Evolutionary conservation across 345 rosid species (phyloP), one percentile per base, ranked within the genome.

Genomic region (Rhodomyrtus tomentosa): DNA sequence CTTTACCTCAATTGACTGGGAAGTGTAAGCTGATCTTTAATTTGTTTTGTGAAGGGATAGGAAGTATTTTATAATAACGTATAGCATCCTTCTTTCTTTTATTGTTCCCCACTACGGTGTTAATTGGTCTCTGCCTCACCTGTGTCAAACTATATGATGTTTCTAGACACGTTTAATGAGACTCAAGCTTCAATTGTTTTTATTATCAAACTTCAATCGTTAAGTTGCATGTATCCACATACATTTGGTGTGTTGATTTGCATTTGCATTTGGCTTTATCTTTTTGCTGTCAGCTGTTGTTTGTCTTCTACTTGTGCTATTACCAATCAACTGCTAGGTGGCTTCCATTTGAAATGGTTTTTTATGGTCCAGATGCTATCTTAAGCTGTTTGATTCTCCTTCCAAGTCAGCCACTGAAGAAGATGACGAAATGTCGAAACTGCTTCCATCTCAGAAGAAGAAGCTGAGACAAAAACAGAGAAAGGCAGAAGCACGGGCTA

Each of bases 401-500:
- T 55, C 90, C 6, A 98, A 92, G 91, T 91, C 96, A 59, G 88
- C 90, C 13, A 80, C 94, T 59, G 93, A 92, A 88, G 99, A 94
- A 88, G 99, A 94, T 85, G 91, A 95, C 74, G 93, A 87, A 86
- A 90, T 91, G 90, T 92, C 96, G 50, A 95, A 98, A 91, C 85
- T 96, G 90, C 93, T 90, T 84, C 96, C 98, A 83, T 92, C 98
- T 82, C 98, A 96, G 89, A 98, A 94, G 87, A 98, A 94, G 95
- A 98, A 98, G 90, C 85, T 94, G 88, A 94, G 92, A 92, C 93
- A 91, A 84, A 98, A 96, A 88, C 99, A 95, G 89, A 93, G 92
- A 82, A 98, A 96, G 90, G 98, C 98, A 56, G 99, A 96, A 92
- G 98, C 98, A 85, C 93, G 98, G 85, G 99, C 99, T 84, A 98